phyloP scores from a whole-genome alignment of 2,329 filamentous ascomycete genomes.

The Diaporthe aspalathi region DNA sequence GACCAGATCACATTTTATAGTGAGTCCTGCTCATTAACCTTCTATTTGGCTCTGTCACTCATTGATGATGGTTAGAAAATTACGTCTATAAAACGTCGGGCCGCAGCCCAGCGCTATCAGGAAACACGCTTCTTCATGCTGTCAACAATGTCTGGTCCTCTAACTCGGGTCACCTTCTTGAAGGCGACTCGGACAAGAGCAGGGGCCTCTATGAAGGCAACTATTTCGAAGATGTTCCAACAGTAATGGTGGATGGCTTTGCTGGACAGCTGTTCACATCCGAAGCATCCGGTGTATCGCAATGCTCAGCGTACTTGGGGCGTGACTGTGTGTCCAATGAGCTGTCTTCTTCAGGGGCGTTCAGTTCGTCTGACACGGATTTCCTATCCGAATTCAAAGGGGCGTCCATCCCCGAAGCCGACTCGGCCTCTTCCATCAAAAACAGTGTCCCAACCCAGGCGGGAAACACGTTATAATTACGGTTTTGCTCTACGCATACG shows the following conservation, averaged over 20 bases:
- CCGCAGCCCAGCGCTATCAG: constrained; percentile 66
- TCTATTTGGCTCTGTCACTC: neutral
- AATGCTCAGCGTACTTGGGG: constrained; percentile 12
- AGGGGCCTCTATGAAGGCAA: constrained; percentile 67
- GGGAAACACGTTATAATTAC: constrained; percentile 10
- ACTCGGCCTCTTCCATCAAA: neutral
- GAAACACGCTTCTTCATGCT: constrained; percentile 66
- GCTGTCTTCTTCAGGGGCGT: neutral
- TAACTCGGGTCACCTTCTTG: constrained; percentile 67
- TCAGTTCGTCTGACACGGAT: neutral
- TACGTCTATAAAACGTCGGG: constrained; percentile 69
- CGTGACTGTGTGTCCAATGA: constrained; percentile 21
- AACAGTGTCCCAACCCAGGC: neutral
- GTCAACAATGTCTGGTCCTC: constrained; percentile 71
- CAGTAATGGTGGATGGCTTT: constrained; percentile 50
- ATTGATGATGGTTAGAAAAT: constrained; percentile 50
- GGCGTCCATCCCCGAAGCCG: neutral
- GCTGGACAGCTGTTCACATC: constrained; percentile 40
- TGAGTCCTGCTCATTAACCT: neutral
- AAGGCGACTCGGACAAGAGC: constrained; percentile 53
- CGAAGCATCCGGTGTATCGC: neutral
- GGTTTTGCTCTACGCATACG: neutral
- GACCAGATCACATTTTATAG: constrained; percentile 68
- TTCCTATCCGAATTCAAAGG: neutral
- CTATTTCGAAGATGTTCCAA: constrained; percentile 64